These are phyloP conservation scores for Halophytophthora batemanensis DNA, from an alignment of 352 stramenopile genomes.

Conservation along the genomic window DNA sequence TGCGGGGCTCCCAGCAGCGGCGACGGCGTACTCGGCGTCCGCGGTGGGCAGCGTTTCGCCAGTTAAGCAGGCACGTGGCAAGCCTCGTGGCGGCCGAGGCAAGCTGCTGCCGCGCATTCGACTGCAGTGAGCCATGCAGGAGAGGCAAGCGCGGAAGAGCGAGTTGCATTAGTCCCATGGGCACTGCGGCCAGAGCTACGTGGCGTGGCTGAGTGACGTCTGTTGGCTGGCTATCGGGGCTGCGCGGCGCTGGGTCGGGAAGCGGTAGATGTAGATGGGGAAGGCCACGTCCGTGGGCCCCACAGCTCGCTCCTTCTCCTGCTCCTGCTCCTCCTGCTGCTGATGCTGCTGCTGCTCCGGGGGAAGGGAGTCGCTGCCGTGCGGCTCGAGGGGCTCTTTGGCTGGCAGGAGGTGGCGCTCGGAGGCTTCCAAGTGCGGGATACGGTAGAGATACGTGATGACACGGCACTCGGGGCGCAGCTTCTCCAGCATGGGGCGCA, in stretches of 20 bases:
- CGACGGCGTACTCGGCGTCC: conserved; percentile 4
- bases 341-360: conserved; percentile 1
- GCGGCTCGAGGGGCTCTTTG: conserved; percentile 17
- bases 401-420: conserved; percentile 47
- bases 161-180: too few species aligned
- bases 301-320: conserved; percentile 1
- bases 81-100: conserved; percentile 16
- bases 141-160: too few species aligned
- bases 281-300: conserved; percentile 42
- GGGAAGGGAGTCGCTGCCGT: too few species aligned
- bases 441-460: conserved; percentile 77
- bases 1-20: neutral
- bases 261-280: conserved; percentile 74
- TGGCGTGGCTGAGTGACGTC: neutral
- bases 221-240: too few species aligned
- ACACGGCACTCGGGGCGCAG: conserved; percentile 40
- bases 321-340: conserved; percentile 5
- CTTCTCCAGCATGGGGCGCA: conserved; percentile 47
- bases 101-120: conserved; percentile 27
- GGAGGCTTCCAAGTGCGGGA: conserved; percentile 34
- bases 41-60: conserved; percentile 11
- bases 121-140: conserved; percentile 10
- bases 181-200: too few species aligned
- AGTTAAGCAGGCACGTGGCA: conserved; percentile 22
- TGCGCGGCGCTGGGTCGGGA: too few species aligned